Conservation (phyloP, 768 basidiomycete species). For the Lactarius akahatsu region DNA sequence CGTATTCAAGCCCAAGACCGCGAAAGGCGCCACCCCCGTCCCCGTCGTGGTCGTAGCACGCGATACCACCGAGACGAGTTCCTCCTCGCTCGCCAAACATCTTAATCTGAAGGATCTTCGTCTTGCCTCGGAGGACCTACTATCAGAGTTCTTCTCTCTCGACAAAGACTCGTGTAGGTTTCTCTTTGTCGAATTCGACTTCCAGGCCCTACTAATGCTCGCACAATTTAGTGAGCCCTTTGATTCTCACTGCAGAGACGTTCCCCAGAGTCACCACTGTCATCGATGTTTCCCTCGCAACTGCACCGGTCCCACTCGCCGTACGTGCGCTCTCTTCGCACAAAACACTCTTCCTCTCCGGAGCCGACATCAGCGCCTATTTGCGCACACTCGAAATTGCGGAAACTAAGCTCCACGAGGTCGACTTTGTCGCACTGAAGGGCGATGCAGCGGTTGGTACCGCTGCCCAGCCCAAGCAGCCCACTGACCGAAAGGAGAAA, state of each 20-base stretch:
- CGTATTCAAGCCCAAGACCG: constrained; percentile 95
- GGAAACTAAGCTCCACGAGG: constrained; percentile 60
- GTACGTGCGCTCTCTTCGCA: constrained; percentile 72
- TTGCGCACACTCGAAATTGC: constrained; percentile 69
- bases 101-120: constrained; percentile 85
- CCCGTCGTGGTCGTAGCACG: constrained; percentile 86
- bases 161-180: constrained; percentile 84
- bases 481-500: constrained; percentile 38
- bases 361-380: constrained; percentile 70
- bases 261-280: constrained; percentile 75
- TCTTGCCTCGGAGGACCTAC: constrained; percentile 80
- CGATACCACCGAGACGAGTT: constrained; percentile 82
- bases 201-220: neutral
- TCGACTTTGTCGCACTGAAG: constrained; percentile 70
- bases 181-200: neutral
- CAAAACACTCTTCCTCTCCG: constrained; percentile 75
- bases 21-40: constrained; percentile 80
- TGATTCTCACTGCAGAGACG: constrained; percentile 62
- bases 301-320: constrained; percentile 65
- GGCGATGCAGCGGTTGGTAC: constrained; percentile 42
- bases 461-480: constrained; percentile 35
- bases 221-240: constrained; percentile 63
- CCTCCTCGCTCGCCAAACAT: constrained; percentile 72
- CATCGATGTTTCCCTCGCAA: constrained; percentile 75
- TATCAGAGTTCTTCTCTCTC: constrained; percentile 79